phyloP scores from a whole-genome alignment of 768 basidiomycete species.

The Russula olivacea region DNA sequence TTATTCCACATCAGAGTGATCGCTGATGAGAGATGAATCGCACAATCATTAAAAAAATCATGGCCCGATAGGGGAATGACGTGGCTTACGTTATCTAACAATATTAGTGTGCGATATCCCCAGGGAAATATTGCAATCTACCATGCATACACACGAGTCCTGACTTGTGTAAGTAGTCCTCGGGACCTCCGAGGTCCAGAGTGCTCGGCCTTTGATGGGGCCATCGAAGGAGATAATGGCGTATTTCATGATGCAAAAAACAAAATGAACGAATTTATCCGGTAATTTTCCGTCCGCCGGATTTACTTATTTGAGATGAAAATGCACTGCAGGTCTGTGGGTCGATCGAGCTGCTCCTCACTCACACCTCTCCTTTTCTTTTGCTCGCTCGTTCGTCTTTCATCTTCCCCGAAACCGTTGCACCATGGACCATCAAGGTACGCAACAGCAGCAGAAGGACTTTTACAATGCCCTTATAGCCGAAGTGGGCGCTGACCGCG shows the following conservation, averaged over 20 bases:
- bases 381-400: not conserved
- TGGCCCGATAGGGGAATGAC: not conserved
- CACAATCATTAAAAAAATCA: not conserved
- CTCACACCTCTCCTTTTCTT: not conserved
- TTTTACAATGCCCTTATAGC: slow-evolving; percentile 29
- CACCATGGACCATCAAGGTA: slow-evolving; percentile 22
- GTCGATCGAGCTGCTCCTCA: not conserved
- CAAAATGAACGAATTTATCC: not conserved
- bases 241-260: not conserved
- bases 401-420: not conserved
- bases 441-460: slow-evolving; percentile 29
- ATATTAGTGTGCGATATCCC: not conserved
- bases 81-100: not conserved
- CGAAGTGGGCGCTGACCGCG: slow-evolving; percentile 24
- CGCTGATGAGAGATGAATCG: not conserved
- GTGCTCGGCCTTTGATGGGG: not conserved
- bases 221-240: not conserved
- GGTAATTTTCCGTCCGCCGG: slow-evolving; percentile 13
- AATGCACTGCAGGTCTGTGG: slow-evolving; percentile 1
- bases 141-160: not conserved
- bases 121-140: not conserved
- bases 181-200: not conserved
- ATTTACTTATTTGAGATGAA: slow-evolving; percentile 8
- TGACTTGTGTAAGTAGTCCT: not conserved
- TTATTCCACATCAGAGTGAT: not conserved